Evolutionary conservation across 2,329 filamentous ascomycete genomes (phyloP).

Genomic region (Myriosclerotinia scirpicola): DNA sequence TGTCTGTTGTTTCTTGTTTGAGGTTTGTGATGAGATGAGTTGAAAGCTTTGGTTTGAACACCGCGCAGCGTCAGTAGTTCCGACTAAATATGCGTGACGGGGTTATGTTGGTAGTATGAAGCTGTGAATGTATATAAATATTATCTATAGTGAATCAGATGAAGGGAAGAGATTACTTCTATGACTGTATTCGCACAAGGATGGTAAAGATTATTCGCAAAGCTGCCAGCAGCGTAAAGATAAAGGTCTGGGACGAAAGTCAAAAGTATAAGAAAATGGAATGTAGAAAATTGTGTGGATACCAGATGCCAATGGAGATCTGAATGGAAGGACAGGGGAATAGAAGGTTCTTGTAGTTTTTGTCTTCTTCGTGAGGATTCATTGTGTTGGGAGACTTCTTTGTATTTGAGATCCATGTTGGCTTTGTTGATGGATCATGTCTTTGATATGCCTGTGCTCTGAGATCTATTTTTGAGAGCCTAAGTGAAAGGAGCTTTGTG

Average conservation of each 20-base stretch:
- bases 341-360: constrained; percentile 23
- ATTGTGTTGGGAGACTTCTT: constrained; percentile 12
- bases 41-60: not conserved
- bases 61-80: not conserved
- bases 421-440: not conserved
- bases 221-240: constrained; percentile 35
- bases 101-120: not conserved
- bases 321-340: not conserved
- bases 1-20: not conserved
- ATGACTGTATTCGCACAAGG: constrained; percentile 11
- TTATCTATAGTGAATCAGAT: constrained; percentile 5
- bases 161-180: not conserved
- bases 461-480: constrained; percentile 13
- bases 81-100: not conserved
- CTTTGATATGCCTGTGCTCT: constrained; percentile 4
- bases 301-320: constrained; percentile 17
- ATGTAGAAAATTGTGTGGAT: constrained; percentile 8
- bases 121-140: constrained; percentile 18
- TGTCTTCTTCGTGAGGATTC: not conserved
- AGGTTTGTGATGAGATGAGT: not conserved
- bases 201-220: constrained; percentile 25
- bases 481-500: constrained; percentile 3
- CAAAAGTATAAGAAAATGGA: not conserved
- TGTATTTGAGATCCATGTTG: not conserved
- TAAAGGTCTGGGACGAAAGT: constrained; percentile 15